Base-by-base conservation (phyloP, 1,139 yeast species). In the Sugiyamaella paludigena region DNA sequence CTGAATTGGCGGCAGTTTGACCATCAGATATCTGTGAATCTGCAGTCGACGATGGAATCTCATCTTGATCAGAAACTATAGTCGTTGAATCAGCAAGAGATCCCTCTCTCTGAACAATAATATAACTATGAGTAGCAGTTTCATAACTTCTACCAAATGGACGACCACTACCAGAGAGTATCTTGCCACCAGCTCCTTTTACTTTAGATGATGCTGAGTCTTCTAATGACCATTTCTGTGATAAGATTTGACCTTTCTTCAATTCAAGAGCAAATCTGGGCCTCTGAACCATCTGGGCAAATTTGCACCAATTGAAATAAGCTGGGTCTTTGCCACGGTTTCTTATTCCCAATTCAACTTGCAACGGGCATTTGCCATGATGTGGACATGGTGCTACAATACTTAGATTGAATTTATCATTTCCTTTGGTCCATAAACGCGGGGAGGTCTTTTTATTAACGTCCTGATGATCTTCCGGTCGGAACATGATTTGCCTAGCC, bases 331-430 rank as follows among this genome's bases (percentile, higher is more conserved):
- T 44, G n/a, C 83, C 79, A 38, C 77, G 76, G 45, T 75, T 74
- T 60, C 84, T 84, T 57, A 76, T 81, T 38, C 80, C 80, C 6
- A 91, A 88, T 11, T 84, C 83, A 30, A 81, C 75, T 64, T 89
- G 97, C 48, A 92, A 70, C 0, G 98, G 98, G 62, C 98, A 91
- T 58, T 74, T 78, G 28, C 83, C 79, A 60, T 89, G 97, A 65
- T 92, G 98, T 0, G 95, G 70, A 63, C 98, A 92, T 3, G 98
- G 98, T 0, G 96, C 96, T 29, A 92, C 62, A 9, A 91, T 76
- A 16, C 47, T 50, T 34, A 49, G 48, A 11, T 55, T 51, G 51
- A 42, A 12, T 44, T 43, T 19, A 36, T 50, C 50, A 43, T 49
- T 10, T 34, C 42, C 26, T 36, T 76, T 8, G 81, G 86, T 50